Base-by-base conservation (phyloP, 208 protist species). In the Phytomonas serpens region DNA sequence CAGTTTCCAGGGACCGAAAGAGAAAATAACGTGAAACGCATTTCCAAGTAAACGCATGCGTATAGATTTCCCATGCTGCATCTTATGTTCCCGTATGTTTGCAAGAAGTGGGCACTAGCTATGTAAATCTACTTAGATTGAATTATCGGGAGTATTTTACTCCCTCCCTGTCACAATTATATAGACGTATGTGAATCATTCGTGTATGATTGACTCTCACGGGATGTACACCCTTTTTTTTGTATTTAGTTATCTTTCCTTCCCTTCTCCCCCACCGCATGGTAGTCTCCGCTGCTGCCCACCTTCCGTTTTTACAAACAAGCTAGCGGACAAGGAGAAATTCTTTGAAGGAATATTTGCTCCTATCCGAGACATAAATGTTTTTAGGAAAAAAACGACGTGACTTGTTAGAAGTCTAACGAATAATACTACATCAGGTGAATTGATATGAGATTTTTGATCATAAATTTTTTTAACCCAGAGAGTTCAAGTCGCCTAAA, bases 11-110 rank as follows among this genome's bases (percentile, higher is more conserved):
- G 57, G 69, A 19, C 72, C 57, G 10, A 36, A 67, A 13, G 85
- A 83, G 33, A 87, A 88, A 70, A 86, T 47, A 52, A 19, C 16
- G 2, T 61, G n/a, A 67, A 3, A 37, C 63, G 27, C 0, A n/a
- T 27, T 37, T 67, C 4, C 40, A 6, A 0, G 4, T 67, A 19
- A 67, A 67, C 23, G 47, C 23, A 27, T 57, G 5, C 19, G 4
- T 7, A 19, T 6, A 6, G 11, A 19, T 57, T 57, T 57, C 16
- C 13, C 47, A 7, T 57, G 47, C 27, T 6, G 47, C 11, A 27
- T 57, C 19, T 23, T 27, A 27, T 57, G 0, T 19, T 27, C 4
- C 16, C 23, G 0, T 57, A 23, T 27, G 47, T 57, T 57, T 57
- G 47, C 47, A 27, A 57, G 19, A 19, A 57, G 47, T 3, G 23